Evolutionary conservation across 78 protist species (phyloP), one percentile per base, ranked within the genome.

Genomic region (Salpingoeca rosetta): DNA sequence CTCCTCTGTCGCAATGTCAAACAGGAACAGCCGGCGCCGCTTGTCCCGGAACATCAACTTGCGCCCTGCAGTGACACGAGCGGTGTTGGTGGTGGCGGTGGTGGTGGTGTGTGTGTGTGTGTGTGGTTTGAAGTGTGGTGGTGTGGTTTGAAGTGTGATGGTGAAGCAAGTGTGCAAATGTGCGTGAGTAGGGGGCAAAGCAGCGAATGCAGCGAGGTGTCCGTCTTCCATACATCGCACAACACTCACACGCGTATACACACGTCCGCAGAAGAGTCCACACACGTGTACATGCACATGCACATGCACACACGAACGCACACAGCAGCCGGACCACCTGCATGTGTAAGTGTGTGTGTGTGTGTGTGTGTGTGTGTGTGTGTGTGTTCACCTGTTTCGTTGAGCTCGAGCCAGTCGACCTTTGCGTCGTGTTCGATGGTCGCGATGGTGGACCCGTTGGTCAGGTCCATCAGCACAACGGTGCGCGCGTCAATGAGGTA

Each of bases 391-490:
- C 73, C n/a, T 26, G 1, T 42, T 7, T 42, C 3, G 22, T 3
- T 1, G 25, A 76, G 57, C 83, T 95, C 97, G 35, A 95, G 85
- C 96, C 95, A 95, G 82, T 93, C 97, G 44, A 95, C 65, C 42
- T 57, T 80, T 25, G 84, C 3, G 45, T 87, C 89, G 86, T 93
- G 97, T n/a, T 56, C 2, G 78, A 95, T 38, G 1, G 92, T 83
- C 3, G 94, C 94, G 3, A 83, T 65, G 31, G 51, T 28, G 27
- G 40, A 0, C 11, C 85, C 84, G 36, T 86, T 56, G 31, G 36
- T 83, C 28, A 91, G 84, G 57, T 92, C 95, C 0, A 83, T 0
- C 38, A 92, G 42, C 31, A 84, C 84, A 35, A 92, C 76, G 38
- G 97, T 92, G 80, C 85, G 91, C 31, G 80, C 39, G 88, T 95